Percentiles rank a stretch among this genome's conserved stretches.
These are phyloP conservation scores for Lactarius akahatsu DNA, from an alignment of 768 basidiomycete species.

Conservation along the genomic window DNA sequence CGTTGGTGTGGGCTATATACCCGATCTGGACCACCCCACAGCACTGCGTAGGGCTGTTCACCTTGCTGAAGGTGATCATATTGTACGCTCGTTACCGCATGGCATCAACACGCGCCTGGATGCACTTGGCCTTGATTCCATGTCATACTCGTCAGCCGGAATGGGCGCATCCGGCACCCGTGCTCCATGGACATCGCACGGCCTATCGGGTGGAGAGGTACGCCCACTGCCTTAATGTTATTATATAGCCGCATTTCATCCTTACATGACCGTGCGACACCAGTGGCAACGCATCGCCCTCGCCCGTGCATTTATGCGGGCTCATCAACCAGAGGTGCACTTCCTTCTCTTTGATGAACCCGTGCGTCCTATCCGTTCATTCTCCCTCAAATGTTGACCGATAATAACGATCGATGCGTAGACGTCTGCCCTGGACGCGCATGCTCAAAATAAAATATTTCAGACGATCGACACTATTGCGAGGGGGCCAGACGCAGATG, in stretches of 20 bases:
- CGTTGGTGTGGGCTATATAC: slow-evolving; percentile 78
- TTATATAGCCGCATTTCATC: slow-evolving; percentile 2
- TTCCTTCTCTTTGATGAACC: slow-evolving; percentile 85
- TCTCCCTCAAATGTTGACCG: not conserved
- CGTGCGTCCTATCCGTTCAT: slow-evolving; percentile 42
- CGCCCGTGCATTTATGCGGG: slow-evolving; percentile 85
- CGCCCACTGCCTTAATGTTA: slow-evolving; percentile 28
- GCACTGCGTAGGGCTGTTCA: slow-evolving; percentile 65
- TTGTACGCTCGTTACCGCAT: slow-evolving; percentile 65
- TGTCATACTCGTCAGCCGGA: slow-evolving; percentile 39
- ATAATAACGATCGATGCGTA: slow-evolving; percentile 33
- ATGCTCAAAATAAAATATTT: slow-evolving; percentile 77
- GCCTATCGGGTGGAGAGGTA: slow-evolving; percentile 84
- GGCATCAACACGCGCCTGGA: slow-evolving; percentile 76
- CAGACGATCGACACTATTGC: slow-evolving; percentile 71
- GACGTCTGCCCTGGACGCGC: slow-evolving; percentile 79
- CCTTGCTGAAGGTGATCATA: slow-evolving; percentile 65
- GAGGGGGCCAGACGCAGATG: slow-evolving; percentile 47
- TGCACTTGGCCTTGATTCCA: slow-evolving; percentile 54
- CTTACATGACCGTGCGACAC: slow-evolving; percentile 17
- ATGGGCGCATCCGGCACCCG: slow-evolving; percentile 40
- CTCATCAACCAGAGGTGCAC: slow-evolving; percentile 70
- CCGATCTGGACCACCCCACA: slow-evolving; percentile 53
- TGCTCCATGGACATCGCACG: slow-evolving; percentile 49
- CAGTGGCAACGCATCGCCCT: slow-evolving; percentile 89